Evolutionary conservation across 148 eudicot genomes (phyloP), one percentile per base, ranked within the genome.

Genomic region (Hydrangea macrophylla): DNA sequence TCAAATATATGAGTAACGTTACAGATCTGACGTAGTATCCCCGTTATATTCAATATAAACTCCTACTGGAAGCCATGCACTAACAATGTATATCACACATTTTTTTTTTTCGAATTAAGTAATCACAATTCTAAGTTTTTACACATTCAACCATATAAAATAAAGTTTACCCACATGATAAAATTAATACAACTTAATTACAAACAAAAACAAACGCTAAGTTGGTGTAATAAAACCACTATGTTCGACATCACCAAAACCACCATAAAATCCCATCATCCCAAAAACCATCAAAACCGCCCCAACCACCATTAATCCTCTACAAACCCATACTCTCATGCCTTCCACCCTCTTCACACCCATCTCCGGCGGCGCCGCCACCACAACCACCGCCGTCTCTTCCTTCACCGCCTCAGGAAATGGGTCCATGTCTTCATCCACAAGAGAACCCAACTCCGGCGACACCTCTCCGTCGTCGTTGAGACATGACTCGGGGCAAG

Each of bases 401-500:
- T 22, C 56, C 26, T 8, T 35, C 25, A 23, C 68, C 33, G 24
- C 36, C 42, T 73, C 76, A 9, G 26, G 44, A 44, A 58, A 61
- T 1, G 2, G 11, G 17, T 35, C 64, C 2, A 62, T 33, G 27
- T 36, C 40, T 1, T 58, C 71, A 18, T 17, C 22, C 2, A 22
- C 65, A 33, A 24, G 8, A 48, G 59, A 39, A 28, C 35, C 66
- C 64, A 66, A 63, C 7, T 39, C 70, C 53, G 53, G 53, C 53
- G 17, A 18, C 2, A 5, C 36, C 10, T 28, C 68, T 4, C 37
- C 58, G 9, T 72, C 75, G 36, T 56, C 69, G 11, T 72, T 64
- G 22, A 63, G 60, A 33, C 55, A 71, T 1, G 75, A 71, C 50
- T 64, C 70, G 55, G 71, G 62, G 48, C 71, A 69, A 3, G 76